phyloP scores from a whole-genome alignment of 192 early-diverging fungal species.

The Glomus cerebriforme region DNA sequence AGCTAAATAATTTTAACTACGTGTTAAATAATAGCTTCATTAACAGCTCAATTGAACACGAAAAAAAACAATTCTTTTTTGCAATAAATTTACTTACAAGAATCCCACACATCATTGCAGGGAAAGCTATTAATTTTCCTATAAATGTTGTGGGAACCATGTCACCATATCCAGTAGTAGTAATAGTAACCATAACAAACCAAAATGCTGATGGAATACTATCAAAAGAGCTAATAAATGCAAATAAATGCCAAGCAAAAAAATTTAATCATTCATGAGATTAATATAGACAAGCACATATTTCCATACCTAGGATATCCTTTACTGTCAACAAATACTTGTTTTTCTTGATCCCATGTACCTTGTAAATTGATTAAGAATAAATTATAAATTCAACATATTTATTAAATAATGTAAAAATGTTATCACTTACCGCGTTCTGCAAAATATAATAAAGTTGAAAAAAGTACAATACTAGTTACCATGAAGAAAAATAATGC shows the following conservation, averaged over 20 bases:
- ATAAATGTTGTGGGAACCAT: constrained; percentile 81
- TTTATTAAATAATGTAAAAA: neutral
- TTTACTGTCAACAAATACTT: constrained; percentile 65
- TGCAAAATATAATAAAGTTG: constrained; percentile 79
- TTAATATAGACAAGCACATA: neutral
- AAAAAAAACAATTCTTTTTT: too few species aligned
- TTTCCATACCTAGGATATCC: constrained; percentile 62
- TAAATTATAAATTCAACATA: constrained; percentile 5
- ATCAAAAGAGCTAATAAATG: constrained; percentile 58
- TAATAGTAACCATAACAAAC: constrained; percentile 78
- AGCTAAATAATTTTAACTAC: constrained; percentile 43
- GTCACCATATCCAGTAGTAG: constrained; percentile 80
- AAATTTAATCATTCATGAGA: neutral
- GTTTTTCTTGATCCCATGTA: constrained; percentile 65
- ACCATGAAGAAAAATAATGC: constrained; percentile 76
- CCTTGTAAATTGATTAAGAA: constrained; percentile 29
- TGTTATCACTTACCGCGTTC: constrained; percentile 62
- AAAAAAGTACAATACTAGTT: constrained; percentile 70
- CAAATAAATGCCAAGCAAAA: neutral
- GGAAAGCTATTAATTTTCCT: constrained; percentile 78
- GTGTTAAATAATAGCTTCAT: neutral
- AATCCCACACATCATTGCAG: constrained; percentile 82
- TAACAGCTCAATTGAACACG: neutral
- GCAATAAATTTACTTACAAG: constrained; percentile 39
- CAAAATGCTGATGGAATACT: constrained; percentile 79